These are phyloP conservation scores for Sugiyamaella smithiae DNA, from an alignment of 805 yeast species.

Conservation along the genomic window DNA sequence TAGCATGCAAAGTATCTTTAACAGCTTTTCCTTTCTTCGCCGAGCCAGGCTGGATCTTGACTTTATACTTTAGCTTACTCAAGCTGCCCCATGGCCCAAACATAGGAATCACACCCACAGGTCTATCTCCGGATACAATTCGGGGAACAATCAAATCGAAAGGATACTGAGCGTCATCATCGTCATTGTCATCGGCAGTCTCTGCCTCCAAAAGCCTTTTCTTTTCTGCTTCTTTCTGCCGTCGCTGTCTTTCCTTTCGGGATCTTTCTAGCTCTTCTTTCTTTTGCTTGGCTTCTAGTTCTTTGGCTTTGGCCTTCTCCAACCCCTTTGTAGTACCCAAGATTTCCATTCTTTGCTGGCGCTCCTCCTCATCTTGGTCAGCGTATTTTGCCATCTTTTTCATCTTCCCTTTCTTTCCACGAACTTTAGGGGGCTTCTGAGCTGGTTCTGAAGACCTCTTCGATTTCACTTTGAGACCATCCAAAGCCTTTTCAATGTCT, in stretches of 20 bases:
- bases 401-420: slow-evolving; percentile 84
- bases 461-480: slow-evolving; percentile 16
- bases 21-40: slow-evolving; percentile 87
- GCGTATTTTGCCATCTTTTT: slow-evolving; percentile 85
- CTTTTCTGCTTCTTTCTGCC: slow-evolving; percentile 42
- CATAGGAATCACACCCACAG: slow-evolving; percentile 69
- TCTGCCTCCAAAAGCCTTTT: slow-evolving; percentile 42
- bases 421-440: slow-evolving; percentile 42
- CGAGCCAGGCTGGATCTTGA: slow-evolving; percentile 73
- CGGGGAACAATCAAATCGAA: slow-evolving; percentile 38
- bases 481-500: slow-evolving; percentile 31
- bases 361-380: slow-evolving; percentile 90
- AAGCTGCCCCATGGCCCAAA: slow-evolving; percentile 93
- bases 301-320: slow-evolving; percentile 37
- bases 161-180: slow-evolving; percentile 37
- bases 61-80: slow-evolving; percentile 70
- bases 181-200: slow-evolving; percentile 30
- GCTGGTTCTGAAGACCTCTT: slow-evolving; percentile 6
- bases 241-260: slow-evolving; percentile 38
- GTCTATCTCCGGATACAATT: slow-evolving; percentile 44
- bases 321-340: slow-evolving; percentile 75
- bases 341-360: slow-evolving; percentile 68
- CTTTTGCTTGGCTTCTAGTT: slow-evolving; percentile 36
- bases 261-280: slow-evolving; percentile 37
- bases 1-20: slow-evolving; percentile 60